Percentiles rank a stretch among this genome's conserved stretches.
phyloP scores from a whole-genome alignment of 148 eudicot species.

The Amaranthus palmeri region DNA sequence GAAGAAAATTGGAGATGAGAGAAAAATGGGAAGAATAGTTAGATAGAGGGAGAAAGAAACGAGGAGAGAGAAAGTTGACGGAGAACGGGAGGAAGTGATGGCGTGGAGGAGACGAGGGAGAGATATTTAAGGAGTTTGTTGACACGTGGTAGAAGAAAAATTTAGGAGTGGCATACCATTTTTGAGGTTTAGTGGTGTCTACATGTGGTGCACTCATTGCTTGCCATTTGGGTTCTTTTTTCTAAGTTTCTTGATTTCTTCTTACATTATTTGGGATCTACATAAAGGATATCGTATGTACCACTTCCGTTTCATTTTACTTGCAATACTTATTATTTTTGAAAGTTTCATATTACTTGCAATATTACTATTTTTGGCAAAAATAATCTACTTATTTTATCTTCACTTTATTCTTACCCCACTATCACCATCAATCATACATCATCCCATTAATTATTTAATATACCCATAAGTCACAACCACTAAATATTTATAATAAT shows the following conservation, averaged over 20 bases:
- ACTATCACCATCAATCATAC: no score
- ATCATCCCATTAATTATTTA: no score
- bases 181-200: background rate
- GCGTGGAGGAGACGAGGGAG: background rate
- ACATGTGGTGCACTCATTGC: conserved; percentile 23
- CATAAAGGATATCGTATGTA: no score
- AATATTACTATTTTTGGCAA: no score
- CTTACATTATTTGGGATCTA: background rate
- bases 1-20: background rate
- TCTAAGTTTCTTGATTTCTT: background rate
- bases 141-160: conserved; percentile 25
- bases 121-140: conserved; percentile 14
- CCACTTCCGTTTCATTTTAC: no score
- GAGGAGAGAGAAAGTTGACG: background rate
- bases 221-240: conserved; percentile 13
- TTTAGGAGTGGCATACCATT: conserved; percentile 8
- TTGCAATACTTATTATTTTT: no score
- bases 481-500: no score
- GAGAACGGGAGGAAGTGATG: background rate
- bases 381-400: no score
- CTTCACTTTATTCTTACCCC: no score
- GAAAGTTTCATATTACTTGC: no score
- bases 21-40: background rate
- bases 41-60: background rate
- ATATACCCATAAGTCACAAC: no score